phyloP scores from a whole-genome alignment of 1,284 basidiomycete species.

The Pisolithus thermaeus region DNA sequence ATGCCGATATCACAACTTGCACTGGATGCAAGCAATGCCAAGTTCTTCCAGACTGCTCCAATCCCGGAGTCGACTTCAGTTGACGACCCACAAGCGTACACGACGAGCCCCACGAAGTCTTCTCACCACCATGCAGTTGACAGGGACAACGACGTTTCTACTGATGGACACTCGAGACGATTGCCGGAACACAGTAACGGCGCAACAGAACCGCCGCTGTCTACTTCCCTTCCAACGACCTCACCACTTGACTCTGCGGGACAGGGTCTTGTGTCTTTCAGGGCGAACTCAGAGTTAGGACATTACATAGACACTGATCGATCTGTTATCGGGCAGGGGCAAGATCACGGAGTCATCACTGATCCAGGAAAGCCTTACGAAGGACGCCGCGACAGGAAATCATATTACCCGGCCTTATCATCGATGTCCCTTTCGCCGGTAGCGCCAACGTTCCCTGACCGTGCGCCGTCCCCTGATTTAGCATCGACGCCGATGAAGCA shows the following conservation, averaged over 20 bases:
- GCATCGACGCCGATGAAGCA: conserved; percentile 26
- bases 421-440: conserved; percentile 43
- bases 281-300: conserved; percentile 73
- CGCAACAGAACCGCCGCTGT: conserved; percentile 49
- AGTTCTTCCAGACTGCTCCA: conserved; percentile 49
- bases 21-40: conserved; percentile 51
- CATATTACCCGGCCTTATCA: conserved; percentile 50
- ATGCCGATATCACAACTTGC: conserved; percentile 57
- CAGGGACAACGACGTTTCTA: conserved; percentile 28
- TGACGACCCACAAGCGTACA: conserved; percentile 36
- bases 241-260: conserved; percentile 40
- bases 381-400: conserved; percentile 39
- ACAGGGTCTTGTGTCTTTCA: conserved; percentile 35
- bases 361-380: conserved; percentile 51
- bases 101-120: conserved; percentile 51
- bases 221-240: conserved; percentile 46
- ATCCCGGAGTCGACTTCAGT: conserved; percentile 18
- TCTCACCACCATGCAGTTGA: conserved; percentile 37
- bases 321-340: conserved; percentile 27
- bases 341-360: conserved; percentile 41
- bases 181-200: conserved; percentile 42
- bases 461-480: conserved; percentile 57
- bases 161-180: conserved; percentile 36
- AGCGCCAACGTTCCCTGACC: conserved; percentile 38
- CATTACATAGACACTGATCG: conserved; percentile 62